Percentiles rank a stretch among this genome's conserved stretches.
phyloP scores from a whole-genome alignment of 495 filamentous ascomycete genomes.

The Astrothelium subdiscretum region DNA sequence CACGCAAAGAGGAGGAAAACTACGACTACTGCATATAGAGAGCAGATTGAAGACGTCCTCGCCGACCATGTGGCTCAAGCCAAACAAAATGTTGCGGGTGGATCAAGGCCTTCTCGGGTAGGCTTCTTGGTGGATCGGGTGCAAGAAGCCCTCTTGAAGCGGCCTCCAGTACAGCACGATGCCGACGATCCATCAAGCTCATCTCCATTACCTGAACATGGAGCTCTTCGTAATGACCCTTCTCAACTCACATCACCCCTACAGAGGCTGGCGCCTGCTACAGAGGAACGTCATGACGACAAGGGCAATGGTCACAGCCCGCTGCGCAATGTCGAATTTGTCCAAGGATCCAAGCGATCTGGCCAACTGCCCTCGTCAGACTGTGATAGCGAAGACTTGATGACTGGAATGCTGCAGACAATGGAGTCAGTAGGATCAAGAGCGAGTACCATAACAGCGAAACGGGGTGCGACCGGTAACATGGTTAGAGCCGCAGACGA shows the following conservation, averaged over 20 bases:
- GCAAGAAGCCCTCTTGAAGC: slow-evolving; percentile 44
- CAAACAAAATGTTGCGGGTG: not conserved
- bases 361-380: slow-evolving; percentile 1
- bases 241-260: slow-evolving; percentile 35
- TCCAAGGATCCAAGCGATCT: slow-evolving; percentile 2
- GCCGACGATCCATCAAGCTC: slow-evolving; percentile 36
- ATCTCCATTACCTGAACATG: slow-evolving; percentile 40
- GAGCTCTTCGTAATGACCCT: slow-evolving; percentile 27
- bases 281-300: not conserved
- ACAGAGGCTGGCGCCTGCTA: slow-evolving; percentile 21
- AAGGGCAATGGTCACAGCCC: slow-evolving; percentile 24
- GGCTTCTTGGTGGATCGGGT: slow-evolving; percentile 55
- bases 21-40: slow-evolving; percentile 28
- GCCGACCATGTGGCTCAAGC: slow-evolving; percentile 23
- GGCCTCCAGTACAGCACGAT: slow-evolving; percentile 22
- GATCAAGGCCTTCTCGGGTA: slow-evolving; percentile 44
- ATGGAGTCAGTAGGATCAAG: slow-evolving; percentile 9
- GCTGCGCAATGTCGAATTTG: slow-evolving; percentile 20
- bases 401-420: not conserved
- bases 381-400: not conserved
- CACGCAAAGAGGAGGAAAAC: slow-evolving; percentile 45
- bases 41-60: slow-evolving; percentile 24
- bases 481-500: not conserved
- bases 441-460: slow-evolving; percentile 8
- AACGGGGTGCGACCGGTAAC: slow-evolving; percentile 6